Evolutionary conservation across 306 rosid genomes (phyloP).

Genomic region (Hippophae rhamnoides): DNA sequence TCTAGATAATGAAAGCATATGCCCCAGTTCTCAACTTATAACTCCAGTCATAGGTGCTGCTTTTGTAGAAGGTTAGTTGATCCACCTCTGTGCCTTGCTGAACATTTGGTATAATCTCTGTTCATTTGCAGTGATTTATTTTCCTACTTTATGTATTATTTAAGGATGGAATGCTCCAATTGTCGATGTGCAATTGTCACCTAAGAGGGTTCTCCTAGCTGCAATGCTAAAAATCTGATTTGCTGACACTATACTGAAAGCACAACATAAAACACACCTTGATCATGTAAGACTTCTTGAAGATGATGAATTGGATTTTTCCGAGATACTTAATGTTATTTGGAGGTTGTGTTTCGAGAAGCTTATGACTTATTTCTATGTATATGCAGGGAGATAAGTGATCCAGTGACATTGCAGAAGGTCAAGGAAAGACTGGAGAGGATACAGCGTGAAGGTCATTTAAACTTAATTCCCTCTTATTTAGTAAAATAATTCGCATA

Average conservation of each 20-base stretch:
- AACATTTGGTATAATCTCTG: slow-evolving; percentile 6
- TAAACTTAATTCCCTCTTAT: no score
- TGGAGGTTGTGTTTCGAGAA: neutral
- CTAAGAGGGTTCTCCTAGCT: slow-evolving; percentile 84
- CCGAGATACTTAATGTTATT: neutral
- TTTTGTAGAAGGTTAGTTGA: slow-evolving; percentile 42
- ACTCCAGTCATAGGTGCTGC: slow-evolving; percentile 34
- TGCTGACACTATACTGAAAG: slow-evolving; percentile 91
- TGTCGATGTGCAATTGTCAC: slow-evolving; percentile 59
- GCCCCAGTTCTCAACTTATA: slow-evolving; percentile 32
- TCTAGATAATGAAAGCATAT: slow-evolving; percentile 46
- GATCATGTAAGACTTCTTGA: slow-evolving; percentile 43
- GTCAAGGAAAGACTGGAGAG: slow-evolving; percentile 65
- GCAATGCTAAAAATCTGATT: slow-evolving; percentile 78
- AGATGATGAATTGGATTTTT: neutral
- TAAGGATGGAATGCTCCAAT: slow-evolving; percentile 41
- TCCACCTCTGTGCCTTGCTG: no score
- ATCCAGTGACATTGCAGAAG: slow-evolving; percentile 50
- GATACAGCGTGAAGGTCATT: slow-evolving; percentile 67
- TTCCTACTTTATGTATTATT: slow-evolving; percentile 14
- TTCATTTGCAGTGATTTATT: slow-evolving; percentile 3
- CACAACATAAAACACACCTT: slow-evolving; percentile 65
- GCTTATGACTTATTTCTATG: neutral
- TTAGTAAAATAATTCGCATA: no score
- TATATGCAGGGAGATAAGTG: slow-evolving; percentile 45